These are phyloP conservation scores for Acacia pycnantha DNA, from an alignment of 331 rosid genomes.

Conservation along the genomic window DNA sequence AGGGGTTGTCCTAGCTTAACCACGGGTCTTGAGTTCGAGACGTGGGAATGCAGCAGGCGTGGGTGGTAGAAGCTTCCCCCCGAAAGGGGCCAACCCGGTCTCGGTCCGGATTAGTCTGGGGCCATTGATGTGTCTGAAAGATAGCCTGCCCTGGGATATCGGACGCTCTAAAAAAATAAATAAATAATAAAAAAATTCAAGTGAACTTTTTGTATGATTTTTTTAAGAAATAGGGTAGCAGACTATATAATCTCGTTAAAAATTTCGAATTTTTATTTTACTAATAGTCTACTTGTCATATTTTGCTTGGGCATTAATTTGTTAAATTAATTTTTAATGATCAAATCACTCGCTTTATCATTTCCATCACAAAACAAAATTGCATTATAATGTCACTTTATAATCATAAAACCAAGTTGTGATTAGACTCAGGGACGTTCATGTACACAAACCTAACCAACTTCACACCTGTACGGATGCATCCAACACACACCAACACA, in stretches of 20 bases:
- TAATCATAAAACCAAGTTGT: slow-evolving; percentile 22
- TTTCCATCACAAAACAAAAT: background rate
- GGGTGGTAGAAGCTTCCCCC: too few species aligned
- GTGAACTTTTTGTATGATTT: background rate
- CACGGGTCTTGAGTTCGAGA: too few species aligned
- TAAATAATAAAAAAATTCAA: too few species aligned
- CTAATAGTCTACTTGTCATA: background rate
- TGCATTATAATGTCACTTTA: slow-evolving; percentile 23
- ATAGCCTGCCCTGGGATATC: too few species aligned
- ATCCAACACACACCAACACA: background rate
- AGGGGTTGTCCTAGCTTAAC: too few species aligned
- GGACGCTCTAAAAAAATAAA: too few species aligned
- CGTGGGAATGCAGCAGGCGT: too few species aligned
- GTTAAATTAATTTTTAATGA: background rate
- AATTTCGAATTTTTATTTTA: background rate
- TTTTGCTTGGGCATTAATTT: background rate
- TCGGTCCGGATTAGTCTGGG: too few species aligned
- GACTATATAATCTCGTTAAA: too few species aligned
- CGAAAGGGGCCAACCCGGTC: too few species aligned
- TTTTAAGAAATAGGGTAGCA: background rate
- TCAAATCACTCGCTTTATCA: background rate
- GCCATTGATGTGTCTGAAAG: too few species aligned
- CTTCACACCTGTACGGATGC: background rate
- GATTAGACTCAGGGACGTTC: slow-evolving; percentile 42
- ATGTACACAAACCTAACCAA: slow-evolving; percentile 25